Base-by-base conservation (phyloP, 768 basidiomycete genomes). In the Amanita pallidorosea region DNA sequence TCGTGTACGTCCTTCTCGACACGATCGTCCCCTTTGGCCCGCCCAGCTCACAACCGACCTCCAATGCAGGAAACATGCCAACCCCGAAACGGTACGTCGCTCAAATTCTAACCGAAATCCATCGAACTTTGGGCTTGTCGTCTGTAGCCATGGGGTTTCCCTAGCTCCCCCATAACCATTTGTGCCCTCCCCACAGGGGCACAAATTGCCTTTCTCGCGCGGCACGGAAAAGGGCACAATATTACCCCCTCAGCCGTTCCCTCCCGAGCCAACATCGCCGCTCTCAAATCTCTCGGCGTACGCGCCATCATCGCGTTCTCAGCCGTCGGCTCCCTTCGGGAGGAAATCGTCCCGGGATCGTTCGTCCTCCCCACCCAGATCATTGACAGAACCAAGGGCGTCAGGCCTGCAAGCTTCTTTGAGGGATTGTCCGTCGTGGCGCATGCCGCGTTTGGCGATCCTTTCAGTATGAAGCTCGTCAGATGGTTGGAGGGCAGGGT, bases 321-420 rank as follows among this genome's bases (percentile, higher is more conserved):
- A 34, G 94, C 95, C 15, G 95, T 98, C 41, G 95, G 95, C 23
- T 93, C 89, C 7, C 76, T 99, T 9, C 79, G 91, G 38, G 95
- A 99, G 64, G 92, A 96, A 60, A 89, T 97, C 65, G 65, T 80
- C 29, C 93, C 93, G 0, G 93, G 95, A 22, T 81, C 91, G 54
- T 92, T 97, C 65, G 74, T 79, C 47, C 78, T 98, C 38, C 93
- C 94, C 2, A 73, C 76, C 31, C 94, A 97, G 67, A 86, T 97
- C 70, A 97, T 98, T 65, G 95, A 98, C 65, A 79, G 95, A 48
- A 97, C 94, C 22, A 97, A 97, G 68, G 91, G 93, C 9, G 71
- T 95, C 36, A 80, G 95, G n/a, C 83, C 86, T 0, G 75, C 83
- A 3, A 85, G 82, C 18, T 97, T 88, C 73, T 99, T 99, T 63